These are phyloP conservation scores for Leptographium galeiforme DNA, from an alignment of 2,329 filamentous ascomycete species.

Conservation along the genomic window DNA sequence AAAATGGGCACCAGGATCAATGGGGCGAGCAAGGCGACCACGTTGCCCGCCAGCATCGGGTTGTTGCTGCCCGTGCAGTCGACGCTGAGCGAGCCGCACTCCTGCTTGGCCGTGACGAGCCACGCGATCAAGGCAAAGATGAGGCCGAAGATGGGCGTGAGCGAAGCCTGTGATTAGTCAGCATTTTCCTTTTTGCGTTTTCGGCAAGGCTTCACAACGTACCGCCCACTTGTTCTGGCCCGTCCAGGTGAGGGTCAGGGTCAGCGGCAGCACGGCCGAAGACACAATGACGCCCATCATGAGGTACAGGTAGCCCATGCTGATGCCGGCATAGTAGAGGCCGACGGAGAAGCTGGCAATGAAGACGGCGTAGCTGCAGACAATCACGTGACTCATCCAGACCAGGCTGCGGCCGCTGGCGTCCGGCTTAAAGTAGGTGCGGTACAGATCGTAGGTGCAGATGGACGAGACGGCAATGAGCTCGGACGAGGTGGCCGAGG, in stretches of 20 bases:
- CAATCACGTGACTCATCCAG: slow-evolving; percentile 62
- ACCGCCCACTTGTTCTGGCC: slow-evolving; percentile 63
- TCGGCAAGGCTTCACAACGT: neutral
- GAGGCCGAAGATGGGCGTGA: slow-evolving; percentile 57
- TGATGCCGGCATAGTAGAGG: slow-evolving; percentile 59
- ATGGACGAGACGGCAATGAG: slow-evolving; percentile 81
- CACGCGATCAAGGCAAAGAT: slow-evolving; percentile 58
- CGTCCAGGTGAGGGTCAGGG: slow-evolving; percentile 67
- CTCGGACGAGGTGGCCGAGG: slow-evolving; percentile 69
- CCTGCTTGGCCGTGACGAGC: slow-evolving; percentile 60
- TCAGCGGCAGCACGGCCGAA: slow-evolving; percentile 69
- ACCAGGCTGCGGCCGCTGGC: slow-evolving; percentile 68
- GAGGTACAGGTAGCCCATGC: slow-evolving; percentile 63
- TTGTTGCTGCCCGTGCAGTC: slow-evolving; percentile 70
- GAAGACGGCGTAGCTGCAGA: slow-evolving; percentile 56
- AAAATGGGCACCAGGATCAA: slow-evolving; percentile 61
- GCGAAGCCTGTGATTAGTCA: slow-evolving; percentile 32
- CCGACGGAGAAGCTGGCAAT: slow-evolving; percentile 72
- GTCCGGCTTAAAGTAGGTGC: slow-evolving; percentile 68
- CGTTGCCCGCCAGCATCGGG: slow-evolving; percentile 80
- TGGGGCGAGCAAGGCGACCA: slow-evolving; percentile 67
- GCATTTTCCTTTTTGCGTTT: too few species aligned
- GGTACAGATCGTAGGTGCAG: slow-evolving; percentile 78
- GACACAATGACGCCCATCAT: slow-evolving; percentile 90
- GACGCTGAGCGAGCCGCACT: slow-evolving; percentile 57